These are phyloP conservation scores for Ustilago xerochloae DNA, from an alignment of 1,284 basidiomycete species.

Conservation along the genomic window DNA sequence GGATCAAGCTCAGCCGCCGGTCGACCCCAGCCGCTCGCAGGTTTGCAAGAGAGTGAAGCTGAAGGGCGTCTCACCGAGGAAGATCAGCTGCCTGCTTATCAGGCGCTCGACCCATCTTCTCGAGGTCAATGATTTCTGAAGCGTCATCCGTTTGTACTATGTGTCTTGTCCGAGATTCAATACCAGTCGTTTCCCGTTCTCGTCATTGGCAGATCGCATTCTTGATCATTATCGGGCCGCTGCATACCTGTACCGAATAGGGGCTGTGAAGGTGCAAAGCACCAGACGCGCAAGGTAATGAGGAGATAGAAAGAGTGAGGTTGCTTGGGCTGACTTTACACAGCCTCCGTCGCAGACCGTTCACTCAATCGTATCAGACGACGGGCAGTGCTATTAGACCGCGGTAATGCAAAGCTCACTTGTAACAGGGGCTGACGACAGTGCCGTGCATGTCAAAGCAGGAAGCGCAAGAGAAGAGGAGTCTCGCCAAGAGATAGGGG, in stretches of 20 bases:
- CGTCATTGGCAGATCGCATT: neutral
- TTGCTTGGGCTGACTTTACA: neutral
- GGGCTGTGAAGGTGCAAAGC: too few relatives aligned
- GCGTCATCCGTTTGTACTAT: neutral
- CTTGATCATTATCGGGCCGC: too few relatives aligned
- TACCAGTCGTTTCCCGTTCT: neutral
- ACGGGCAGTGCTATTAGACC: neutral
- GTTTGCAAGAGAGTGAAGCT: slow-evolving; percentile 35
- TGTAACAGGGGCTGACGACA: neutral
- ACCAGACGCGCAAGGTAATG: too few relatives aligned
- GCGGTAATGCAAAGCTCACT: neutral
- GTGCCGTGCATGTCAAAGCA: neutral
- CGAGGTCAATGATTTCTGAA: slow-evolving; percentile 4
- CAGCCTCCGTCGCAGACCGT: neutral
- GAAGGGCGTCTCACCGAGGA: slow-evolving; percentile 30
- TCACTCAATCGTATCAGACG: neutral
- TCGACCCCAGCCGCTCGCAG: slow-evolving; percentile 13
- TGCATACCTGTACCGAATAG: too few relatives aligned
- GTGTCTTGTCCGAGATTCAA: neutral
- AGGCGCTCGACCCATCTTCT: slow-evolving; percentile 25
- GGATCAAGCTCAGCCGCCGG: slow-evolving; percentile 5
- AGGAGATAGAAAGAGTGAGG: neutral
- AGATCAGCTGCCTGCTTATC: slow-evolving; percentile 38
- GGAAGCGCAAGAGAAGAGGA: neutral
- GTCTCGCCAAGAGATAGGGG: slow-evolving; percentile 24